Evolutionary conservation across 768 basidiomycete species (phyloP).

Genomic region (Pulveroboletus sp.): DNA sequence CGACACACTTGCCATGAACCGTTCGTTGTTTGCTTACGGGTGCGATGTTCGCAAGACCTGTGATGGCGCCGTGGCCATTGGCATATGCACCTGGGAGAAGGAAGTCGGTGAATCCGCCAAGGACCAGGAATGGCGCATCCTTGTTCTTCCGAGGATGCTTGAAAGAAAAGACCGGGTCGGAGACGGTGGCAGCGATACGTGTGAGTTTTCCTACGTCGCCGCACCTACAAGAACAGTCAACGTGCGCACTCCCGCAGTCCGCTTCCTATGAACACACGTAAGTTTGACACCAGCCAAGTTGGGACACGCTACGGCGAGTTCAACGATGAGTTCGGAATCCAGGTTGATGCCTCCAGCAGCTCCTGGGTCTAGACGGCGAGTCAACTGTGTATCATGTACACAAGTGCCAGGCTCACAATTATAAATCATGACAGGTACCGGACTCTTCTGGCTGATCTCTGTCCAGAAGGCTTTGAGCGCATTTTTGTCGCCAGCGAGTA

Average conservation of each 20-base stretch:
- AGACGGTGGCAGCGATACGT: slow-evolving; percentile 67
- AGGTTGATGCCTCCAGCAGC: slow-evolving; percentile 88
- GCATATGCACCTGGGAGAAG: slow-evolving; percentile 66
- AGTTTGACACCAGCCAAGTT: slow-evolving; percentile 87
- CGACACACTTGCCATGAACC: not conserved
- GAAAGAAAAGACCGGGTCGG: slow-evolving; percentile 49
- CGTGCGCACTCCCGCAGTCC: not conserved
- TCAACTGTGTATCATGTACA: not conserved
- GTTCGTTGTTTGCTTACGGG: slow-evolving; percentile 44
- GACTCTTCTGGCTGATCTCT: slow-evolving; percentile 73
- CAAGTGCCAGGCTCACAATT: slow-evolving; percentile 53
- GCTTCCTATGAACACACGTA: slow-evolving; percentile 49
- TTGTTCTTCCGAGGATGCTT: slow-evolving; percentile 64
- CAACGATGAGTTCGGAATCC: slow-evolving; percentile 81
- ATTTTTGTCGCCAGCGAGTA: slow-evolving; percentile 49
- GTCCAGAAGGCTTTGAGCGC: slow-evolving; percentile 78
- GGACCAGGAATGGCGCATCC: slow-evolving; percentile 70
- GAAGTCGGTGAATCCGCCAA: slow-evolving; percentile 86
- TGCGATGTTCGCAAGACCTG: slow-evolving; percentile 80
- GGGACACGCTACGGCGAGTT: slow-evolving; percentile 69
- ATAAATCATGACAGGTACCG: slow-evolving; percentile 85
- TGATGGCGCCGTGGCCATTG: slow-evolving; percentile 84
- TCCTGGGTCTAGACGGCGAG: slow-evolving; percentile 59
- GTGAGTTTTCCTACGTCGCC: slow-evolving; percentile 91
- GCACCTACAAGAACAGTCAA: slow-evolving; percentile 48